A percentile compares a stretch with the other conserved stretches of the same genome.
Evolutionary conservation across 345 rosid genomes (phyloP).

Genomic region (Durio zibethinus): DNA sequence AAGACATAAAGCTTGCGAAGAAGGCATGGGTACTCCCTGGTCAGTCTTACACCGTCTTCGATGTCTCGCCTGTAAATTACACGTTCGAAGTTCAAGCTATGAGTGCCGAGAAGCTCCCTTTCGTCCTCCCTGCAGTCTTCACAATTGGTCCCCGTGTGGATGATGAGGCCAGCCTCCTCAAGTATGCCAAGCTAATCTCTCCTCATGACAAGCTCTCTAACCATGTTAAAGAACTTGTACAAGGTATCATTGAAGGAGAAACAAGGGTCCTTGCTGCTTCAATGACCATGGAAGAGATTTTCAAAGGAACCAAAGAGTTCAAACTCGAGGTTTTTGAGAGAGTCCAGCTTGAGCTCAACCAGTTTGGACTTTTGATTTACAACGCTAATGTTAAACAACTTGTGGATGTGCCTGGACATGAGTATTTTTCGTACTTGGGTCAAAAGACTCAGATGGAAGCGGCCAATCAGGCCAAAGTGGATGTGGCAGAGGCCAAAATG

Average conservation of each 20-base stretch:
- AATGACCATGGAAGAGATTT: slow-evolving; percentile 82
- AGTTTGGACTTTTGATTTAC: slow-evolving; percentile 64
- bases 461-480: slow-evolving; percentile 65
- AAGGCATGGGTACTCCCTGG: slow-evolving; percentile 65
- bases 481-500: slow-evolving; percentile 71
- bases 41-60: slow-evolving; percentile 49
- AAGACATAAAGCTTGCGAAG: slow-evolving; percentile 58
- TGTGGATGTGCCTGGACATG: slow-evolving; percentile 70
- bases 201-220: slow-evolving; percentile 55
- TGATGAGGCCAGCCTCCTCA: slow-evolving; percentile 41
- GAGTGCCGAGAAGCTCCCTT: slow-evolving; percentile 88
- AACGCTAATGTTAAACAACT: slow-evolving; percentile 80
- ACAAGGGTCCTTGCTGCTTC: slow-evolving; percentile 77
- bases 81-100: slow-evolving; percentile 82
- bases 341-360: slow-evolving; percentile 65
- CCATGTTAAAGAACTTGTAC: slow-evolving; percentile 71
- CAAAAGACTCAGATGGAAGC: slow-evolving; percentile 87
- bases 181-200: slow-evolving; percentile 59
- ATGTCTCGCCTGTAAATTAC: slow-evolving; percentile 75
- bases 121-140: slow-evolving; percentile 66
- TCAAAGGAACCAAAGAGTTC: slow-evolving; percentile 66
- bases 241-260: slow-evolving; percentile 80
- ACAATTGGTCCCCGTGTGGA: slow-evolving; percentile 70
- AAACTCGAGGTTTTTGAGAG: slow-evolving; percentile 69
- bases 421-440: slow-evolving; percentile 76